A percentile compares a stretch with the other conserved stretches of the same genome.
phyloP scores from a whole-genome alignment of 306 rosid genomes.

The Quercus gilva region DNA sequence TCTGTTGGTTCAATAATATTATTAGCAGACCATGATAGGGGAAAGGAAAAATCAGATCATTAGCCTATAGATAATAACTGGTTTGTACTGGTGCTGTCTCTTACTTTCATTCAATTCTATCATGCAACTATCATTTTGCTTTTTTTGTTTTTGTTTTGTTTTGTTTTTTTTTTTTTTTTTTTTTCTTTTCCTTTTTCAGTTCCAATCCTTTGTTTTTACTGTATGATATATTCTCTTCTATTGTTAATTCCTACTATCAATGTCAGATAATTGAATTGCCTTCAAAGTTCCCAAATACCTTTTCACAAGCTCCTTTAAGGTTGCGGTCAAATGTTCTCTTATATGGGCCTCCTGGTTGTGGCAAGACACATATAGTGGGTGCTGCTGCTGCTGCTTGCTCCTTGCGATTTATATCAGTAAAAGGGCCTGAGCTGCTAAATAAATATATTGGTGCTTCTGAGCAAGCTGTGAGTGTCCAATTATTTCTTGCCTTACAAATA shows the following conservation, averaged over 20 bases:
- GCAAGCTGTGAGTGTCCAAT: conserved; percentile 82
- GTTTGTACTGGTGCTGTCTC: not conserved
- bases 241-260: not conserved
- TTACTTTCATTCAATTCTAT: not conserved
- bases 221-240: not conserved
- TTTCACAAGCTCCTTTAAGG: conserved; percentile 90
- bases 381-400: conserved; percentile 97
- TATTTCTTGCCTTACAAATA: not conserved
- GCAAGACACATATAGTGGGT: conserved; percentile 94
- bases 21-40: not conserved
- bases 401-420: conserved; percentile 81
- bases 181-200: not conserved
- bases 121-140: not conserved
- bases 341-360: conserved; percentile 99
- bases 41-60: not conserved
- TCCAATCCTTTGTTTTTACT: not conserved
- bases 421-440: conserved; percentile 94
- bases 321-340: conserved; percentile 87
- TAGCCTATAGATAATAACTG: too few relatives aligned
- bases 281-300: conserved; percentile 81
- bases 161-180: not conserved
- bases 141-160: too few relatives aligned
- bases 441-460: conserved; percentile 98
- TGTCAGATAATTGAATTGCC: conserved; percentile 92
- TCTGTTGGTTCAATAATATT: not conserved